phyloP scores from a whole-genome alignment of 73 alveolate genomes.

The Paramecium sexaurelia region DNA sequence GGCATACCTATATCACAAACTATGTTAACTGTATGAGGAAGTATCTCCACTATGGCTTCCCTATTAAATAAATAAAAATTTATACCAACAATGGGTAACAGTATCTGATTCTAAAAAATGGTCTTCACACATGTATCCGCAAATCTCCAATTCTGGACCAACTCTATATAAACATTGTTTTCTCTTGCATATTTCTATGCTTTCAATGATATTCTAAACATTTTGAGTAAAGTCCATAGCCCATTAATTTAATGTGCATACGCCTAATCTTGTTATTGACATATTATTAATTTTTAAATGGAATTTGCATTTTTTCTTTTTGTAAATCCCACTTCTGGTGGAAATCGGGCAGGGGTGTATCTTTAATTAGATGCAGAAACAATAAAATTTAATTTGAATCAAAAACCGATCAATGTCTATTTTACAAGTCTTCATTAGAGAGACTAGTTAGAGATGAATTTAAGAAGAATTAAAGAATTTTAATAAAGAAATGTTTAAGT shows the following conservation, averaged over 20 bases:
- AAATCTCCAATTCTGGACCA: slow-evolving; percentile 90
- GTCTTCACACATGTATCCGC: slow-evolving; percentile 94
- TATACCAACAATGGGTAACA: slow-evolving; percentile 80
- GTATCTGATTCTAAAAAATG: slow-evolving; percentile 94
- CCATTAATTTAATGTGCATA: slow-evolving; percentile 65
- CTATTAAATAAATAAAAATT: slow-evolving; percentile 13
- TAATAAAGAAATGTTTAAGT: neutral
- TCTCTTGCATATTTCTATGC: slow-evolving; percentile 78
- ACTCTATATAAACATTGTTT: slow-evolving; percentile 69
- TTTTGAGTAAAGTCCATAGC: slow-evolving; percentile 85
- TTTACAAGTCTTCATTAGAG: neutral
- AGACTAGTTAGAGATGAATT: neutral
- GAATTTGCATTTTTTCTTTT: slow-evolving; percentile 28
- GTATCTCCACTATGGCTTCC: slow-evolving; percentile 85
- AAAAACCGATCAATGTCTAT: neutral
- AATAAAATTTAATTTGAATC: neutral
- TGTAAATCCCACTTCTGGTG: slow-evolving; percentile 65
- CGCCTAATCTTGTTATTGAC: slow-evolving; percentile 58
- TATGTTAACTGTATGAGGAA: slow-evolving; percentile 76
- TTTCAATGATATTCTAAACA: slow-evolving; percentile 74
- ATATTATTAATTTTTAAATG: slow-evolving; percentile 1
- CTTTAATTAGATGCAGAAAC: slow-evolving; percentile 19
- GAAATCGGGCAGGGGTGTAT: slow-evolving; percentile 59
- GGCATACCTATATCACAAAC: slow-evolving; percentile 95
- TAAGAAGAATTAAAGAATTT: slow-evolving; percentile 23